These are phyloP conservation scores for Cryptosporidium canis DNA, from an alignment of 169 alveolate genomes.

Conservation along the genomic window DNA sequence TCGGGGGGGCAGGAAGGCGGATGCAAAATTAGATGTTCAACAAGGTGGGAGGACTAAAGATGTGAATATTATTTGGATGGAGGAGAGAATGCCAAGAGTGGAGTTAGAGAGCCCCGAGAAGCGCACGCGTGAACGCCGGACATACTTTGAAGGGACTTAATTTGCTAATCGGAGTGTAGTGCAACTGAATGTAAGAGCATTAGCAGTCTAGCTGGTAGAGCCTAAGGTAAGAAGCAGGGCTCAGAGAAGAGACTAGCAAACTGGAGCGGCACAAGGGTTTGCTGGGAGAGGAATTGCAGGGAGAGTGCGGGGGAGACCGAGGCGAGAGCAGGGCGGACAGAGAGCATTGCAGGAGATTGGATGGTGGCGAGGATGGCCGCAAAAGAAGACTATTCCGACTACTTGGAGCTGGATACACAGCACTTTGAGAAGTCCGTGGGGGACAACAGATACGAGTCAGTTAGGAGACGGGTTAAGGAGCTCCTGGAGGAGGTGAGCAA, in stretches of 20 bases:
- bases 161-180: neutral
- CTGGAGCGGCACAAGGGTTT: no score
- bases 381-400: constrained; percentile 24
- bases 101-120: neutral
- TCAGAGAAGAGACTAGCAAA: no score
- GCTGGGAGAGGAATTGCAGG: no score
- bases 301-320: neutral
- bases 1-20: neutral
- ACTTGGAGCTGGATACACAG: neutral
- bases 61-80: neutral
- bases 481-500: neutral
- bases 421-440: neutral
- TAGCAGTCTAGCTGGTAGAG: neutral
- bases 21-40: neutral
- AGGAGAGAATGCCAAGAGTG: neutral
- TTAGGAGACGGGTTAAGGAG: neutral
- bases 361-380: neutral
- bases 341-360: neutral
- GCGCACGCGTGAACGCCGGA: neutral
- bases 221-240: neutral
- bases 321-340: neutral
- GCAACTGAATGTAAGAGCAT: neutral
- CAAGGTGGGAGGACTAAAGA: neutral
- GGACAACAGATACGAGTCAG: neutral
- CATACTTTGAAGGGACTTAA: neutral